These are phyloP conservation scores for Tuber magnatum DNA, from an alignment of 495 filamentous ascomycete species.

Conservation along the genomic window DNA sequence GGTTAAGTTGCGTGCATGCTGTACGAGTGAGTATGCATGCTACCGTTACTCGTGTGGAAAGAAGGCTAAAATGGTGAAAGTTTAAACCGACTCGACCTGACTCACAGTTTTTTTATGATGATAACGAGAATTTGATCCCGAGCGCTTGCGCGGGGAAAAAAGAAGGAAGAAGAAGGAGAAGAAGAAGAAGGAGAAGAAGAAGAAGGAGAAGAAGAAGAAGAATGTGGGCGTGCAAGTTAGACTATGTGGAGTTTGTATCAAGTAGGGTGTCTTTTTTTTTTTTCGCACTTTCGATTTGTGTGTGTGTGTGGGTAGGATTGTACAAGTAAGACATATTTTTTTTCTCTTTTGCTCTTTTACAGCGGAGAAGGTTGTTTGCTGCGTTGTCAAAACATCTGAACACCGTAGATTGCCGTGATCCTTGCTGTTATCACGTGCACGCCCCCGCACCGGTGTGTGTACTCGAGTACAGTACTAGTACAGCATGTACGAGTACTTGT, in stretches of 20 bases:
- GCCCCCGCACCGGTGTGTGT: not conserved
- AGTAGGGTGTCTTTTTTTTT: not conserved
- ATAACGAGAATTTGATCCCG: not conserved
- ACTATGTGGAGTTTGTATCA: not conserved
- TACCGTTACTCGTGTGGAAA: not conserved
- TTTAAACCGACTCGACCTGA: not conserved
- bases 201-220: not conserved
- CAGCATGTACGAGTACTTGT: too few species aligned
- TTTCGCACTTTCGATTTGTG: not conserved
- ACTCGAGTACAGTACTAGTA: not conserved
- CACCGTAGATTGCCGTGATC: not conserved
- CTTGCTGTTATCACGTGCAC: not conserved
- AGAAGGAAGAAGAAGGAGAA: not conserved
- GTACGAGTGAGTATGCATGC: not conserved
- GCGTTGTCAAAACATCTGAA: conserved; percentile 2
- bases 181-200: not conserved
- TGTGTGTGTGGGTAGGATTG: too few species aligned
- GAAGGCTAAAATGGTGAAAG: not conserved
- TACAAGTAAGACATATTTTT: too few species aligned
- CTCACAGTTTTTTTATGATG: not conserved
- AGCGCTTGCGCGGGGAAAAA: not conserved
- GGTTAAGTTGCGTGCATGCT: not conserved
- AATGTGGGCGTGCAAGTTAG: not conserved
- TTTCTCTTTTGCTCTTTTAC: not conserved
- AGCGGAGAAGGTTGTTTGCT: not conserved